Conservation (phyloP, 306 rosid genomes). For the Quercus glauca region DNA sequence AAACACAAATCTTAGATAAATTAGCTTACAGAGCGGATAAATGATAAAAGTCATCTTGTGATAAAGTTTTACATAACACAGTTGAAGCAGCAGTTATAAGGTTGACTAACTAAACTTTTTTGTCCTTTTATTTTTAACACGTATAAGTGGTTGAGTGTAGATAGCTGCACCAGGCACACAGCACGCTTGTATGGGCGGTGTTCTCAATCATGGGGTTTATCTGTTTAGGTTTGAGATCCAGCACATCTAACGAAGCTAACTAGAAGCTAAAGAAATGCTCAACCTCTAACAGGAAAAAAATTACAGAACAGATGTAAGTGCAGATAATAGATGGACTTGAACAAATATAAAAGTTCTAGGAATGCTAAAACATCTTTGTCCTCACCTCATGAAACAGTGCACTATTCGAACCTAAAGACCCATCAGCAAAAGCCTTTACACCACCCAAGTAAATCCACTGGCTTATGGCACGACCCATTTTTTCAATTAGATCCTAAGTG, state of each 20-base stretch:
- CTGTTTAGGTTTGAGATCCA: not conserved
- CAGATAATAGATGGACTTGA: not conserved
- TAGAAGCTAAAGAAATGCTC: not conserved
- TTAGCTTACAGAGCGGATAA: not conserved
- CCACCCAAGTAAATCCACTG: constrained; percentile 89
- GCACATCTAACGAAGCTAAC: not conserved
- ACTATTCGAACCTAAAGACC: constrained; percentile 77
- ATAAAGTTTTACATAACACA: not conserved
- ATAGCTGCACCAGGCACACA: too few relatives aligned
- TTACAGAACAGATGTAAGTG: not conserved
- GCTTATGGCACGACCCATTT: constrained; percentile 54
- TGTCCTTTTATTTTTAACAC: too few relatives aligned
- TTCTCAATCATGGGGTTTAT: too few relatives aligned
- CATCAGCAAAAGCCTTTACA: constrained; percentile 87
- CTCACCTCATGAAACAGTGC: constrained; percentile 91
- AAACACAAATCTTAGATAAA: constrained; percentile 12
- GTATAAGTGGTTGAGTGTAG: too few relatives aligned
- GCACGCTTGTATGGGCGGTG: too few relatives aligned
- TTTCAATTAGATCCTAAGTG: constrained; percentile 54
- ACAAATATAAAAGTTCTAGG: not conserved
- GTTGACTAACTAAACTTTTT: too few relatives aligned
- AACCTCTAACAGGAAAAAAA: not conserved
- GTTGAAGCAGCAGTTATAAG: not conserved
- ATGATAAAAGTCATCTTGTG: not conserved
- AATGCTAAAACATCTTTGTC: constrained; percentile 17